Evolutionary conservation across 768 basidiomycete genomes (phyloP).

Genomic region (Lactarius psammicola): DNA sequence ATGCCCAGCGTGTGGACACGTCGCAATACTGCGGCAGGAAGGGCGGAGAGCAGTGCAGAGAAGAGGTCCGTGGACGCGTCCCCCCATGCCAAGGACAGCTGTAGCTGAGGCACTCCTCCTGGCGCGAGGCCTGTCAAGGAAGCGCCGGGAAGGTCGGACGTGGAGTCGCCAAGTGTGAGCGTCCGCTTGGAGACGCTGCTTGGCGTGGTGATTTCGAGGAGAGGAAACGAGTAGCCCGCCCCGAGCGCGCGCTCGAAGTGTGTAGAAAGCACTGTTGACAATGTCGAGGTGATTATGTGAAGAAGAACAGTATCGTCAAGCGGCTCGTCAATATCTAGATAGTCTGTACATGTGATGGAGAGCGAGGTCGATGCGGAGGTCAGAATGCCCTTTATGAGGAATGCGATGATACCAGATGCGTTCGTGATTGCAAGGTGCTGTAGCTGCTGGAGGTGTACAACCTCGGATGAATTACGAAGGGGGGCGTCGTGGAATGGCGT

Average conservation of each 20-base stretch:
- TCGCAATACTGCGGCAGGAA: not conserved
- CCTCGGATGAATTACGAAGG: not conserved
- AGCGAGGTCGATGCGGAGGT: constrained; percentile 5
- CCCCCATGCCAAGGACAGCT: constrained; percentile 8
- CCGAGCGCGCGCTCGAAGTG: not conserved
- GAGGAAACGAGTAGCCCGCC: not conserved
- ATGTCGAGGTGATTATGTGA: not conserved
- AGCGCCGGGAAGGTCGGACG: not conserved
- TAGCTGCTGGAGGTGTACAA: not conserved
- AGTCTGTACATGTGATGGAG: constrained; percentile 15
- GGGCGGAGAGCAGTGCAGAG: constrained; percentile 6
- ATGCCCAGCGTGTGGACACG: constrained; percentile 9
- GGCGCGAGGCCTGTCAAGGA: not conserved
- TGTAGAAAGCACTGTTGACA: constrained; percentile 14
- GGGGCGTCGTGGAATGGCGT: not conserved
- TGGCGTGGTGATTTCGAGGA: constrained; percentile 13
- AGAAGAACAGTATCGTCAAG: constrained; percentile 11
- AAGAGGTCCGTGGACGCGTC: not conserved
- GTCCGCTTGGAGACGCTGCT: constrained; percentile 2
- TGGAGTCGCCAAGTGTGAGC: not conserved
- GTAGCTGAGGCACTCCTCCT: not conserved
- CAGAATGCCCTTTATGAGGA: constrained; percentile 5
- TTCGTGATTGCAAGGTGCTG: constrained; percentile 12
- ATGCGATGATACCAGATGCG: constrained; percentile 5
- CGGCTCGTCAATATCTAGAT: not conserved